Conservation (phyloP, 176 grass and related monocot genomes). For the Carex myosuroides region DNA sequence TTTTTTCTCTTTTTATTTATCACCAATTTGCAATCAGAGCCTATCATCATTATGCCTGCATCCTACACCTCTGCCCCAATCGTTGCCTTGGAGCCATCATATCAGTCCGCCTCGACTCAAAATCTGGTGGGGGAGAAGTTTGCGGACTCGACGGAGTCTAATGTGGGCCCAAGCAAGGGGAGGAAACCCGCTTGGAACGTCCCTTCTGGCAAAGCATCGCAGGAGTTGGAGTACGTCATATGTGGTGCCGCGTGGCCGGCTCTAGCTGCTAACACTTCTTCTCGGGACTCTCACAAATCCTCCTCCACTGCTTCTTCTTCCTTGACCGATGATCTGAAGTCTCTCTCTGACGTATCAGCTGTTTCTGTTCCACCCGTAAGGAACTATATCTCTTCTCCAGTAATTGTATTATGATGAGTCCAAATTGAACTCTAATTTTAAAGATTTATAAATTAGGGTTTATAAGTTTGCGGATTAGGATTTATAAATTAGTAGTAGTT, state of each 20-base stretch:
- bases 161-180: slow-evolving; percentile 30
- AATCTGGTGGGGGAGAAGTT: not conserved
- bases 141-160: slow-evolving; percentile 18
- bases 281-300: slow-evolving; percentile 27
- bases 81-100: not conserved
- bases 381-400: slow-evolving; percentile 18
- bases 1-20: not conserved
- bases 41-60: not conserved
- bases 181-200: slow-evolving; percentile 55
- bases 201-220: slow-evolving; percentile 10
- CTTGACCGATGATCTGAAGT: slow-evolving; percentile 49
- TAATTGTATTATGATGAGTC: slow-evolving; percentile 5
- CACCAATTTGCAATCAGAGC: not conserved
- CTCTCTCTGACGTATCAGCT: slow-evolving; percentile 37
- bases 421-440: too few species aligned
- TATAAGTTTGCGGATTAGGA: too few species aligned
- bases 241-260: slow-evolving; percentile 49
- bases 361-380: not conserved
- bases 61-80: not conserved
- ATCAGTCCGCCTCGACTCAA: slow-evolving; percentile 9
- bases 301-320: slow-evolving; percentile 8
- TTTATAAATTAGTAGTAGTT: too few species aligned
- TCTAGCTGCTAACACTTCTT: slow-evolving; percentile 20
- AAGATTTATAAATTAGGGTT: too few species aligned
- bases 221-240: not conserved